Percentiles rank a stretch among this genome's conserved stretches.
Evolutionary conservation across 106 monocot species (phyloP).

Genomic region (Gastrodia elata): DNA sequence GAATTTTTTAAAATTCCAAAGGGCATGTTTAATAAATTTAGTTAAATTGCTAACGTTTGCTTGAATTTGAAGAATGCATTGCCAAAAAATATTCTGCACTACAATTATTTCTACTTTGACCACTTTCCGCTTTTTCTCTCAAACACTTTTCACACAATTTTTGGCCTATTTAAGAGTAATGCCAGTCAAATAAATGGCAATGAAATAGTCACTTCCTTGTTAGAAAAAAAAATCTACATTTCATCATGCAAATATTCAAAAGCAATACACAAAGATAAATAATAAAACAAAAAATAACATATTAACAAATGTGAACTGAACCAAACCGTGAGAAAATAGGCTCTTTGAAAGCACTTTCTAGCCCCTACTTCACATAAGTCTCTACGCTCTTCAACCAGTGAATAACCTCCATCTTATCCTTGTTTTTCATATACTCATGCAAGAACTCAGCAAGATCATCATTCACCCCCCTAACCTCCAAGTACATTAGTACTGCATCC

Average conservation of each 20-base stretch:
- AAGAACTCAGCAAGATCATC: constrained; percentile 59
- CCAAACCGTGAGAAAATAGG: neutral
- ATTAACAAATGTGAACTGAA: neutral
- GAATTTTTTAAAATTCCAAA: no score
- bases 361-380: constrained; percentile 36
- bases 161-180: neutral
- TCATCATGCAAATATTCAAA: neutral
- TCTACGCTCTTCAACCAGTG: constrained; percentile 50
- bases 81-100: no score
- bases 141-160: no score
- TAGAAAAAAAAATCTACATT: no score
- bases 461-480: constrained; percentile 48
- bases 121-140: no score
- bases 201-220: no score
- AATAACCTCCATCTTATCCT: constrained; percentile 43
- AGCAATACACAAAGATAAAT: neutral
- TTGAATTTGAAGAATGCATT: no score
- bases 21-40: no score
- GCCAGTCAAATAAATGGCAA: no score
- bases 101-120: no score
- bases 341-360: constrained; percentile 12
- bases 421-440: constrained; percentile 52
- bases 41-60: no score
- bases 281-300: neutral
- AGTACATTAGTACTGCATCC: constrained; percentile 19